phyloP scores from a whole-genome alignment of 352 stramenopile genomes.

The Phytophthora nicotianae region DNA sequence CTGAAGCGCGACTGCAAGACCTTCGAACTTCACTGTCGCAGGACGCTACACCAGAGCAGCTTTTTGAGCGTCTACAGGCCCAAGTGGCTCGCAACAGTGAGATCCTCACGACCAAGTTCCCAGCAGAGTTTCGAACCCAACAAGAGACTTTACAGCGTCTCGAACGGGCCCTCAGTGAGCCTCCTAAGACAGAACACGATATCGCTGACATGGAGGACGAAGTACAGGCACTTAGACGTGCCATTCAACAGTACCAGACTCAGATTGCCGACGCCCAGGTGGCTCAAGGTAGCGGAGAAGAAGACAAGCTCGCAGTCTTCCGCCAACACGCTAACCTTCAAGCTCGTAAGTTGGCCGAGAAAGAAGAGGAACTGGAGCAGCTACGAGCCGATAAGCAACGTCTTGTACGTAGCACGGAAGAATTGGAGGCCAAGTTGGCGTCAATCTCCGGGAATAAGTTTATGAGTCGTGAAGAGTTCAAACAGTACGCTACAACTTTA shows the following conservation, averaged over 20 bases:
- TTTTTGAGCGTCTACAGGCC: constrained; percentile 83
- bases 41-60: constrained; percentile 82
- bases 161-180: constrained; percentile 71
- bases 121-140: constrained; percentile 72
- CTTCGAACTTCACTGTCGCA: constrained; percentile 74
- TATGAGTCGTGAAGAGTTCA: constrained; percentile 91
- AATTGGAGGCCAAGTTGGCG: constrained; percentile 68
- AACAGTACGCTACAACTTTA: constrained; percentile 88
- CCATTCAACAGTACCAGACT: constrained; percentile 69
- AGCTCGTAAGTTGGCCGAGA: constrained; percentile 86
- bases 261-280: constrained; percentile 80
- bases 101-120: constrained; percentile 73
- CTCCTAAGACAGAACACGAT: constrained; percentile 85
- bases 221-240: constrained; percentile 58
- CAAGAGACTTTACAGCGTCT: constrained; percentile 82
- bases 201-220: constrained; percentile 90
- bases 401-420: constrained; percentile 76
- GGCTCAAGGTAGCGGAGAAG: constrained; percentile 42
- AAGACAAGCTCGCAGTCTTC: constrained; percentile 93
- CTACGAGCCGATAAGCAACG: constrained; percentile 59
- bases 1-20: constrained; percentile 71
- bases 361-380: constrained; percentile 88
- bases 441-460: constrained; percentile 60
- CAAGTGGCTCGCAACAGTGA: constrained; percentile 84
- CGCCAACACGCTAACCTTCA: constrained; percentile 90